Percentiles rank a stretch among this genome's conserved stretches.
Conservation (phyloP, 2,329 filamentous ascomycete species). For the Thelonectria blattea region DNA sequence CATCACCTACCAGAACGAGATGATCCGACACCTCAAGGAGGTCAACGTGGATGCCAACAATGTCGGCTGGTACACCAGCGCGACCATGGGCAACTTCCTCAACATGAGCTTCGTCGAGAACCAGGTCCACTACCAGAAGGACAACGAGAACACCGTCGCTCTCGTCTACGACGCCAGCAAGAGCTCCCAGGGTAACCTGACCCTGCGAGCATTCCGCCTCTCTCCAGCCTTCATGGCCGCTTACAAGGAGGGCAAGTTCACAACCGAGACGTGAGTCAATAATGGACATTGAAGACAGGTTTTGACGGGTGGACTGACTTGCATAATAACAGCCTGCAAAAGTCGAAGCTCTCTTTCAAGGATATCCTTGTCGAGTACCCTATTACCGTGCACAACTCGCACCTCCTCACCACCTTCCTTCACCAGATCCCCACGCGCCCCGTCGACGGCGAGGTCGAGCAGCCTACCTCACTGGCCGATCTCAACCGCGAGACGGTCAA, state of each 20-base stretch:
- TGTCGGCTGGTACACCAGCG: constrained; percentile 98
- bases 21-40: constrained; percentile 95
- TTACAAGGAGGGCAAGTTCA: constrained; percentile 98
- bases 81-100: constrained; percentile 98
- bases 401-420: constrained; percentile 92
- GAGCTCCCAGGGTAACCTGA: constrained; percentile 89
- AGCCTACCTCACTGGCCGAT: constrained; percentile 80
- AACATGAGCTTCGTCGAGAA: constrained; percentile 97
- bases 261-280: constrained; percentile 79
- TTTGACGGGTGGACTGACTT: constrained; percentile 17
- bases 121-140: constrained; percentile 95
- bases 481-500: constrained; percentile 69
- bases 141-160: constrained; percentile 86
- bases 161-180: constrained; percentile 95
- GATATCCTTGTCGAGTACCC: constrained; percentile 93
- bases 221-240: constrained; percentile 87
- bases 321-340: constrained; percentile 73
- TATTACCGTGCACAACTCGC: constrained; percentile 91
- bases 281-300: neutral
- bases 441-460: constrained; percentile 67
- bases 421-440: constrained; percentile 83
- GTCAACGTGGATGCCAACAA: constrained; percentile 99
- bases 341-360: constrained; percentile 90
- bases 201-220: constrained; percentile 88
- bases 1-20: constrained; percentile 87